Evolutionary conservation across 2,329 filamentous ascomycete species (phyloP).

Genomic region (Diaporthe vaccinii): DNA sequence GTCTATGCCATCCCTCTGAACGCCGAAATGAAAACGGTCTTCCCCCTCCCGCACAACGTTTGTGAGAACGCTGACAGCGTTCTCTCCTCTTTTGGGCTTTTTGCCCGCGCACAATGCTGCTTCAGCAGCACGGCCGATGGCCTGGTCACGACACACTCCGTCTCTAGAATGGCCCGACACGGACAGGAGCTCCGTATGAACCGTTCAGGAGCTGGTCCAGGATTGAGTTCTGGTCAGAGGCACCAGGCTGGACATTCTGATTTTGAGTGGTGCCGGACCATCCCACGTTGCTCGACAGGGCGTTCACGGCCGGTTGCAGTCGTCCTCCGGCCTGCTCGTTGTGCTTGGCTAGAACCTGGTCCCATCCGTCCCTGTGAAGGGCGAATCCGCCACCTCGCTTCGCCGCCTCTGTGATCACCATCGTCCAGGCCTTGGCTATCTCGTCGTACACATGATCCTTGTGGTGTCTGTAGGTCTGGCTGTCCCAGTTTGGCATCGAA

Average conservation of each 20-base stretch:
- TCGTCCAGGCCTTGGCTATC: constrained; percentile 91
- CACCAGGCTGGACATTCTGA: constrained; percentile 43
- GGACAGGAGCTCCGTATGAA: constrained; percentile 70
- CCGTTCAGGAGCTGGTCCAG: constrained; percentile 74
- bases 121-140: not conserved
- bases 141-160: not conserved
- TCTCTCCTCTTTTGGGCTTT: not conserved
- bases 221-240: constrained; percentile 67
- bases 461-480: constrained; percentile 87
- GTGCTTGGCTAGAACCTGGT: constrained; percentile 87
- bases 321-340: constrained; percentile 88
- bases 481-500: constrained; percentile 90
- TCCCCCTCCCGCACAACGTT: constrained; percentile 1
- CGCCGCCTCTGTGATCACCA: constrained; percentile 90
- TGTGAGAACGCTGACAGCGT: constrained; percentile 1
- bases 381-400: constrained; percentile 93
- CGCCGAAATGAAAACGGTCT: constrained; percentile 24
- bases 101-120: not conserved
- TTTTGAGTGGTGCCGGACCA: constrained; percentile 74
- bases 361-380: constrained; percentile 92
- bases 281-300: constrained; percentile 80
- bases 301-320: constrained; percentile 82
- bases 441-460: constrained; percentile 98
- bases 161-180: constrained; percentile 72
- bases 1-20: constrained; percentile 39